A percentile compares a stretch with the other conserved stretches of the same genome.
These are phyloP conservation scores for Anethum foeniculum DNA, from an alignment of 140 eudicot species.

Conservation along the genomic window DNA sequence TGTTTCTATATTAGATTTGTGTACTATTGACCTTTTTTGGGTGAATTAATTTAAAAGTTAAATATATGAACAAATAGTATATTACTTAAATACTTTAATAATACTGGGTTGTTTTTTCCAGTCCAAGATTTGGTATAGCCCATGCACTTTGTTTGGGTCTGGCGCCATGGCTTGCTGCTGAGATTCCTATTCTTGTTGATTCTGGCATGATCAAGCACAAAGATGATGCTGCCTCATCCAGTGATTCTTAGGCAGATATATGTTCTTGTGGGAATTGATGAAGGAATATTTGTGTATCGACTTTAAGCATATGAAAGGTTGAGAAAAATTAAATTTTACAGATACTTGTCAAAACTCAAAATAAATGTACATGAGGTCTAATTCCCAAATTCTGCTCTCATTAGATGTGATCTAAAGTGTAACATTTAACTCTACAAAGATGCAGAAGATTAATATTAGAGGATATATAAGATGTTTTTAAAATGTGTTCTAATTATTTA, in stretches of 20 bases:
- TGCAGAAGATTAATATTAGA: background rate
- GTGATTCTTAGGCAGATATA: slow-evolving; percentile 35
- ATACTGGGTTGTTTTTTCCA: slow-evolving; percentile 22
- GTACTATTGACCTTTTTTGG: background rate
- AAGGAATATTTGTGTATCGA: background rate
- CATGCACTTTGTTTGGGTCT: slow-evolving; percentile 99
- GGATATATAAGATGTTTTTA: background rate
- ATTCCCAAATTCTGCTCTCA: slow-evolving; percentile 18
- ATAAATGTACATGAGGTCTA: slow-evolving; percentile 19
- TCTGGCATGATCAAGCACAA: slow-evolving; percentile 97
- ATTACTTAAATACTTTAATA: background rate
- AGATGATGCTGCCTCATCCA: slow-evolving; percentile 71
- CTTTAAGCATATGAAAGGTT: slow-evolving; percentile 11
- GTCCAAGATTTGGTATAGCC: slow-evolving; percentile 98
- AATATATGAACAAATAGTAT: too few species aligned
- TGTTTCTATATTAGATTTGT: background rate
- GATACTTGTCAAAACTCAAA: background rate
- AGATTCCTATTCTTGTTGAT: slow-evolving; percentile 95
- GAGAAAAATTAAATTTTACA: background rate
- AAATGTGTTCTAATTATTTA: background rate
- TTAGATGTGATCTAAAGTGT: slow-evolving; percentile 8
- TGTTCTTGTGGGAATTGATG: slow-evolving; percentile 1
- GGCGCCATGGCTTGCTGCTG: slow-evolving; percentile 99
- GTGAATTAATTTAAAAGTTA: background rate
- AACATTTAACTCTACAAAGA: slow-evolving; percentile 5